Evolutionary conservation across 164 flowering plant species (phyloP).

Genomic region (Paratinospora sagittata): DNA sequence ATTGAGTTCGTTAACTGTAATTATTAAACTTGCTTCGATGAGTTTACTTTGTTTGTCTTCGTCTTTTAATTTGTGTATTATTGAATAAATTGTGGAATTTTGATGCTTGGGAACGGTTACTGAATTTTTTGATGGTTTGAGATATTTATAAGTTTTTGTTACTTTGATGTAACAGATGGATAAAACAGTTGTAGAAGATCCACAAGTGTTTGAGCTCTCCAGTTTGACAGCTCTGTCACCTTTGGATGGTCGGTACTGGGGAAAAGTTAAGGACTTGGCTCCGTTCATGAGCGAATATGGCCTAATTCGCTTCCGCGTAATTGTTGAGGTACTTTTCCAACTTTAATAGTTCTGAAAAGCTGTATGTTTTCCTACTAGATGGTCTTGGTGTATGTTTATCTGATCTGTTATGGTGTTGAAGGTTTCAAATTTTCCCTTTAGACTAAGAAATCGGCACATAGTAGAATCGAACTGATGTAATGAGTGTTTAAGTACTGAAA

Average conservation of each 20-base stretch:
- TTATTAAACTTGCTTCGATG: too few species aligned
- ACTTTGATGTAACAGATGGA: constrained; percentile 28
- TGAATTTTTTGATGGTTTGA: background rate
- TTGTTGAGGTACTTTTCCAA: constrained; percentile 74
- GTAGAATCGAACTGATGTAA: too few species aligned
- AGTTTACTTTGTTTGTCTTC: too few species aligned
- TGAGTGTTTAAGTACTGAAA: too few species aligned
- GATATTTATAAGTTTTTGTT: background rate
- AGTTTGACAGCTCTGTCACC: constrained; percentile 72
- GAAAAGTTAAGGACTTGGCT: constrained; percentile 79
- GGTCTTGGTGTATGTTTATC: background rate
- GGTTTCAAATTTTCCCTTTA: background rate
- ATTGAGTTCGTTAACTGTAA: too few species aligned
- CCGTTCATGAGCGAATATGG: constrained; percentile 82
- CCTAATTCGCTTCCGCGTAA: constrained; percentile 62
- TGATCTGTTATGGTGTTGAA: background rate
- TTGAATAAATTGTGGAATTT: too few species aligned
- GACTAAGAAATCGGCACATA: too few species aligned
- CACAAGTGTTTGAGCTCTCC: constrained; percentile 42
- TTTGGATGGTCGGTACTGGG: constrained; percentile 90
- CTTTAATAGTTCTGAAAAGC: too few species aligned
- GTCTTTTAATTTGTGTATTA: too few species aligned
- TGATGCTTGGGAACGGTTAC: too few species aligned
- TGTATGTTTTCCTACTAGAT: background rate
- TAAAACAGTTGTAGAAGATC: constrained; percentile 19